phyloP scores from a whole-genome alignment of 208 protist species.

The Trichomonas tenax region DNA sequence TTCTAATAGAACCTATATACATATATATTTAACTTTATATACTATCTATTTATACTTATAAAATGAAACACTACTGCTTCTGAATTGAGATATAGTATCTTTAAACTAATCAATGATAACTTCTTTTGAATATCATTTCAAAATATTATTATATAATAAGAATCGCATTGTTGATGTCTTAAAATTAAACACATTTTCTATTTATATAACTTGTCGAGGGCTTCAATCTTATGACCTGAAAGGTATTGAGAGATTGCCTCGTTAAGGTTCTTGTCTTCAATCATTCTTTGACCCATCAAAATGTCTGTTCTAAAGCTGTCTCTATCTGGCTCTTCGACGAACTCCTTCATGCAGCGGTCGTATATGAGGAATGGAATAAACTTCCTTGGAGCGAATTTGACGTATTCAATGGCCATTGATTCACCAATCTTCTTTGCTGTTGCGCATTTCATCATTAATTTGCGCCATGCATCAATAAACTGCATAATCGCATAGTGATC shows the following conservation, averaged over 20 bases:
- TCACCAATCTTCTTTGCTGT: neutral
- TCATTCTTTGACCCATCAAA: neutral
- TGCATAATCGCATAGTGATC: neutral
- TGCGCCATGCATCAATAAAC: neutral
- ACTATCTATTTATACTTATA: no score
- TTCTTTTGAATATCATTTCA: no score
- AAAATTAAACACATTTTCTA: neutral
- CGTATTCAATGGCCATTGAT: neutral
- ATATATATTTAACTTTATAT: no score
- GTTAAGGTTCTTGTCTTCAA: neutral
- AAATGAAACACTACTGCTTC: no score
- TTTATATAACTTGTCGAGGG: neutral
- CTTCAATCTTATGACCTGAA: neutral
- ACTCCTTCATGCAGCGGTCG: neutral
- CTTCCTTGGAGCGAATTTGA: neutral
- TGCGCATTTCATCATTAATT: neutral
- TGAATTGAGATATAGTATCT: no score
- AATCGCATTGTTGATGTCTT: no score
- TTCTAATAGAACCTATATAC: no score
- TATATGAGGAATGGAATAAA: neutral
- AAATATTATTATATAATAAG: no score
- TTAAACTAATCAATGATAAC: no score
- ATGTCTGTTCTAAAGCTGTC: neutral
- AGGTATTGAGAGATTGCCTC: neutral
- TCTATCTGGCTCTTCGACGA: neutral